Conservation (phyloP, 371 early-diverging fungal species). For the Apophysomyces variabilis region DNA sequence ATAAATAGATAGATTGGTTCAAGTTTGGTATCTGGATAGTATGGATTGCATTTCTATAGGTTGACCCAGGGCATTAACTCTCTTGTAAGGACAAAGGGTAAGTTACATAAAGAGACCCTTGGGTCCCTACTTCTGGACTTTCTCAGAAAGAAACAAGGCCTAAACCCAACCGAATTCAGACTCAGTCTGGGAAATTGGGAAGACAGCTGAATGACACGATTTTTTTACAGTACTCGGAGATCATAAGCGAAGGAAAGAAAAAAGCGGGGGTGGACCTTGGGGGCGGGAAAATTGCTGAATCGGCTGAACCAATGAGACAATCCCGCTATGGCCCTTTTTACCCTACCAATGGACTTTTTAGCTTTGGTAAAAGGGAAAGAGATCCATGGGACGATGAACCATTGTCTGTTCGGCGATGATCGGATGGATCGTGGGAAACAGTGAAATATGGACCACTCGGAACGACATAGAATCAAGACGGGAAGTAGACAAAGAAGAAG, state of each 20-base stretch:
- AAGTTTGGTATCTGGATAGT: not conserved
- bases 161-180: not conserved
- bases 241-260: not conserved
- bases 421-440: constrained; percentile 1
- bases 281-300: constrained; percentile 4
- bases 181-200: constrained; percentile 12
- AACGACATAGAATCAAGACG: too few species aligned
- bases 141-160: not conserved
- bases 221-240: constrained; percentile 8
- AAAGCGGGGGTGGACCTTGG: constrained; percentile 3
- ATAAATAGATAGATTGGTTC: not conserved
- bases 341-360: not conserved
- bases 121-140: constrained; percentile 7
- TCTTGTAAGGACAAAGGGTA: not conserved
- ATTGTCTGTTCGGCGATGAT: not conserved
- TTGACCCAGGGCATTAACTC: not conserved
- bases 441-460: too few species aligned
- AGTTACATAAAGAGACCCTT: constrained; percentile 11
- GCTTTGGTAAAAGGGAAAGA: not conserved
- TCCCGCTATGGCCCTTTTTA: not conserved
- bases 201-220: not conserved
- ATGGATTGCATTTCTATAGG: not conserved
- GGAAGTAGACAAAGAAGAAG: too few species aligned
- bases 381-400: not conserved
- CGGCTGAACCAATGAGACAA: not conserved